Evolutionary conservation across 257 asterid species (phyloP).

Genomic region (Solanum arcanum): DNA sequence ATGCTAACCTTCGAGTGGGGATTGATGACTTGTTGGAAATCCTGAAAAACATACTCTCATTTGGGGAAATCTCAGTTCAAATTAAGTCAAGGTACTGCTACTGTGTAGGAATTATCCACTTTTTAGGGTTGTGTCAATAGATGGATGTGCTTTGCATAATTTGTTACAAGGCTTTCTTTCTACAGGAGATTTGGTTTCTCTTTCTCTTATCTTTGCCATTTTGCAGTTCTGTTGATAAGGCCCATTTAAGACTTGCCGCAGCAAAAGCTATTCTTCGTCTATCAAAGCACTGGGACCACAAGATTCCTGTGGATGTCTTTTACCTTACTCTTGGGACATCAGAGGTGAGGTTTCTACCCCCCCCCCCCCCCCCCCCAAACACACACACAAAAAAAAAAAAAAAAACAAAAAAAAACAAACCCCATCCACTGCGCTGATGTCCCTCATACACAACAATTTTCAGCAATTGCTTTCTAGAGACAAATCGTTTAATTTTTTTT

Average conservation of each 20-base stretch:
- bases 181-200: not conserved
- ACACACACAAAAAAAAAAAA: too few relatives aligned
- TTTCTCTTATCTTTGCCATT: not conserved
- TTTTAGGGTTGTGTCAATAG: not conserved
- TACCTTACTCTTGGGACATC: constrained; percentile 67
- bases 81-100: constrained; percentile 63
- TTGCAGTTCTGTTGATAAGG: constrained; percentile 77
- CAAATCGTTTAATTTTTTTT: not conserved
- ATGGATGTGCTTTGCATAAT: constrained; percentile 7
- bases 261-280: constrained; percentile 96
- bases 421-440: not conserved
- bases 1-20: constrained; percentile 87
- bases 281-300: constrained; percentile 89
- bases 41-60: constrained; percentile 61
- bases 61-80: constrained; percentile 66
- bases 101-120: not conserved
- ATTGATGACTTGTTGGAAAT: constrained; percentile 60
- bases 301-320: constrained; percentile 76
- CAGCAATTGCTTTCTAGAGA: not conserved
- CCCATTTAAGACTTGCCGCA: constrained; percentile 93
- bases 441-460: not conserved
- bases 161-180: not conserved
- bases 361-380: too few relatives aligned
- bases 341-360: constrained; percentile 42
- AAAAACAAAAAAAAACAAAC: too few relatives aligned